Evolutionary conservation across 2,329 filamentous ascomycete species (phyloP).

Genomic region (Lachnellula cervina): DNA sequence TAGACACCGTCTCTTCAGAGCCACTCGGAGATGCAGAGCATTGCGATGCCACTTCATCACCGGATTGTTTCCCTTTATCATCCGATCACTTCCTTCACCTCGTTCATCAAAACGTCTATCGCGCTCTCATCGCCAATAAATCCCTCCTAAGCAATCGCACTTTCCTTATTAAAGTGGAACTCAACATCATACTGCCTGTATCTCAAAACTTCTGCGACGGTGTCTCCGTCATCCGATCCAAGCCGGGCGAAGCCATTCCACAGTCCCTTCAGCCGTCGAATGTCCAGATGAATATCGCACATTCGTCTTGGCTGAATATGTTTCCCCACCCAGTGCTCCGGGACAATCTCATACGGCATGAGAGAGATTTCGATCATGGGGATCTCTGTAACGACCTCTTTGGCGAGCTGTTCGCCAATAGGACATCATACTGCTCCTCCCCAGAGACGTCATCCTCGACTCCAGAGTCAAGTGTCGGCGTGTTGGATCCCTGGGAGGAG

Average conservation of each 20-base stretch:
- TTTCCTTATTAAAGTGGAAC: neutral
- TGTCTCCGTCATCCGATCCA: constrained; percentile 8
- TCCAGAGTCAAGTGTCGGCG: neutral
- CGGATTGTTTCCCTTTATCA: constrained; percentile 8
- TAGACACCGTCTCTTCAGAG: neutral
- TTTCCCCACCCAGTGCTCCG: constrained; percentile 19
- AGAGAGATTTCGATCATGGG: constrained; percentile 16
- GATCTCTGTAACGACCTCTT: constrained; percentile 19
- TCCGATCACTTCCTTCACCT: constrained; percentile 24
- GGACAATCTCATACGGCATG: constrained; percentile 19
- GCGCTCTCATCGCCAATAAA: constrained; percentile 19
- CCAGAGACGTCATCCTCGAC: neutral
- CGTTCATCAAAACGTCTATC: constrained; percentile 22
- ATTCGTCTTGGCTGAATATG: constrained; percentile 21
- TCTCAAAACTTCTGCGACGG: constrained; percentile 11
- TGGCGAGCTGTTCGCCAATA: constrained; percentile 14
- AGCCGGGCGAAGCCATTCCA: constrained; percentile 7
- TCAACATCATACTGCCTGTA: neutral
- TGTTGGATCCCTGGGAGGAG: neutral
- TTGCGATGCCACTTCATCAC: neutral
- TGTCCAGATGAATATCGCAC: constrained; percentile 14
- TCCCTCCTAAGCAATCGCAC: constrained; percentile 8
- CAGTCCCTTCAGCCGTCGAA: constrained; percentile 13
- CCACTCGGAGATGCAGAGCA: neutral
- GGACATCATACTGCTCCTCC: neutral